Base-by-base conservation (phyloP, 768 basidiomycete species). In the Tricholoma matsutake region DNA sequence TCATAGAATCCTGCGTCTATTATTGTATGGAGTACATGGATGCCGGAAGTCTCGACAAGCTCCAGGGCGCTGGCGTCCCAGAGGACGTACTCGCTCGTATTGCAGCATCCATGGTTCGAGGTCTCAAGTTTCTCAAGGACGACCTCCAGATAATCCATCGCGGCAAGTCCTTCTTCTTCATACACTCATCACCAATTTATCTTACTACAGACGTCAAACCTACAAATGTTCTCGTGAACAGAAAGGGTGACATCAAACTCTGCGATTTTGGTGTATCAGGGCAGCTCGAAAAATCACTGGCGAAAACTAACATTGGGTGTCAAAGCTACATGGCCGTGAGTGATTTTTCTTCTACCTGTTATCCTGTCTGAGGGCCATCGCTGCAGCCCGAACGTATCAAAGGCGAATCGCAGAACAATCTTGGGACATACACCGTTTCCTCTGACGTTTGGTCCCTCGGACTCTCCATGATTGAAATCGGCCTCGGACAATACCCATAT, bases 1-100 rank as follows among this genome's bases (percentile, higher is more conserved):
- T 97, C 75, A 95, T 97, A 75, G 97, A 99, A 72, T 93, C 93
- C n/a, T 99, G 96, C 73, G 97, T 99, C 22, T 98, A 99, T 76
- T 98, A 97, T 73, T 98, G 96, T 76, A 98, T 98, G 96, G 97
- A 99, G 79, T 93, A 89, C 76, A 99, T 99, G 97, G 96, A 99
- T 72, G 96, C 95, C 10, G 95, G 96, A n/a, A 91, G 88, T 41
- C 82, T 99, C 52, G 97, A 98, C 72, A 92, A 89, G 64, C 81
- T 98, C 29, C 76, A 79, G 55, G 78, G 76, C 47, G 76, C 77
- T 14, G 84, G 88, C 45, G 79, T 87, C 62, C 84, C 86, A 53
- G 97, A 99, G 70, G 80, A 86, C 37, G 93, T 96, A 9, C 78
- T 99, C 22, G 86, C 87, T 11, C 82, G 91, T 53, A 91, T 98